phyloP scores from a whole-genome alignment of 2,329 filamentous ascomycete genomes.

The Lizonia empirigonia region DNA sequence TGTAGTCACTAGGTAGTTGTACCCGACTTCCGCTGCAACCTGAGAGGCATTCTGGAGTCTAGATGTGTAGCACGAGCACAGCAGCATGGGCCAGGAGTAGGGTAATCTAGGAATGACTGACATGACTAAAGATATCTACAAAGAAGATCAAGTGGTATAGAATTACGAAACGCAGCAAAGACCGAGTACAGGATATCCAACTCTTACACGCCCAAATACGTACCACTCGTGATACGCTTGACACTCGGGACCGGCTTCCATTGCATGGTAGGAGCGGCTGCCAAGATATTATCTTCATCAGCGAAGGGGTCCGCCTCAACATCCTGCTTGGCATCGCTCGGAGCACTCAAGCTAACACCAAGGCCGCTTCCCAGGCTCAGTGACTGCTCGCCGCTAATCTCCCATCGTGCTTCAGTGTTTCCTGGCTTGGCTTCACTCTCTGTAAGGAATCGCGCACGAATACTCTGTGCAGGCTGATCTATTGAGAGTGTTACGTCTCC shows the following conservation, averaged over 20 bases:
- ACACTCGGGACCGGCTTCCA: conserved; percentile 45
- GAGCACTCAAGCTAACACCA: conserved; percentile 53
- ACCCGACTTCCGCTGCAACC: too few relatives aligned
- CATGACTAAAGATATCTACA: not conserved
- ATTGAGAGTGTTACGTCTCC: conserved; percentile 71
- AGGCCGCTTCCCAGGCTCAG: conserved; percentile 65
- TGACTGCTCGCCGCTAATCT: conserved; percentile 61
- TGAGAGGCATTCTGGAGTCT: not conserved
- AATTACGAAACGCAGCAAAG: not conserved
- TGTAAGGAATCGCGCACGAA: conserved; percentile 81
- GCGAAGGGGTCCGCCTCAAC: conserved; percentile 72
- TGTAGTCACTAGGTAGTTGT: too few relatives aligned
- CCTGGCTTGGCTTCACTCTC: conserved; percentile 74
- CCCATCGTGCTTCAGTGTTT: conserved; percentile 82
- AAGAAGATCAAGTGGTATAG: not conserved
- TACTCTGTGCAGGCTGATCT: conserved; percentile 67
- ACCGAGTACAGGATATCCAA: not conserved
- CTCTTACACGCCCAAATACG: conserved; percentile 43
- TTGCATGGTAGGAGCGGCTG: conserved; percentile 30
- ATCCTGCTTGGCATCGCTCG: conserved; percentile 50
- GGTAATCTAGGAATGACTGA: not conserved
- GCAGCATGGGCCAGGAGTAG: not conserved
- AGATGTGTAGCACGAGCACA: not conserved
- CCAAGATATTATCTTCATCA: conserved; percentile 55
- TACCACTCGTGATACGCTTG: conserved; percentile 47